Percentiles rank a stretch among this genome's conserved stretches.
Evolutionary conservation across 176 grass and related monocot species (phyloP).

Genomic region (Carex littledalei): DNA sequence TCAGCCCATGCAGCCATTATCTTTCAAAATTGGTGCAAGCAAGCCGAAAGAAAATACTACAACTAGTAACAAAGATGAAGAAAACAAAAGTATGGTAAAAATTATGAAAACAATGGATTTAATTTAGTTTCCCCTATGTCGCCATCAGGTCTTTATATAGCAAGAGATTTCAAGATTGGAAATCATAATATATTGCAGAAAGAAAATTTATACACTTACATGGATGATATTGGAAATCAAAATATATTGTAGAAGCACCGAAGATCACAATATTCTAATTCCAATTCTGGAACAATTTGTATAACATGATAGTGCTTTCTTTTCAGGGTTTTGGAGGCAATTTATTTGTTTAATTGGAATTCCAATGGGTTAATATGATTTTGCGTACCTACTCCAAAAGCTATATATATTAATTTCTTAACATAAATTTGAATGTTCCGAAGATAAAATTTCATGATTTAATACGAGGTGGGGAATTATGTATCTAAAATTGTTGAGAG

Average conservation of each 20-base stretch:
- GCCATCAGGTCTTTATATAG: too few relatives aligned
- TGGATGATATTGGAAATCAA: background rate
- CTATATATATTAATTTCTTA: background rate
- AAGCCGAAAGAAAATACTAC: too few relatives aligned
- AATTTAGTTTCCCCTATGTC: too few relatives aligned
- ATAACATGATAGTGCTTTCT: background rate
- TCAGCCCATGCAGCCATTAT: background rate
- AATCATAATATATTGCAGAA: too few relatives aligned
- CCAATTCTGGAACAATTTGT: background rate
- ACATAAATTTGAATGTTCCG: background rate
- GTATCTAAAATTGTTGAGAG: background rate
- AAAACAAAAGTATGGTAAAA: too few relatives aligned
- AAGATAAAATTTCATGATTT: background rate
- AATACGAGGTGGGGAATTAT: background rate
- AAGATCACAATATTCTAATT: background rate
- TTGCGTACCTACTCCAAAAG: background rate
- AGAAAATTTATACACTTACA: background rate
- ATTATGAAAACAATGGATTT: too few relatives aligned
- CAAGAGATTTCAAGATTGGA: too few relatives aligned
- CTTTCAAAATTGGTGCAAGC: background rate
- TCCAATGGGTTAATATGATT: background rate
- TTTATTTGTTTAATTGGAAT: background rate
- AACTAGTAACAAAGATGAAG: too few relatives aligned
- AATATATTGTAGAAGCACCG: background rate
- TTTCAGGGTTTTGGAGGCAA: background rate